phyloP scores from a whole-genome alignment of 805 yeast genomes.

The Pichia cabralensis region DNA sequence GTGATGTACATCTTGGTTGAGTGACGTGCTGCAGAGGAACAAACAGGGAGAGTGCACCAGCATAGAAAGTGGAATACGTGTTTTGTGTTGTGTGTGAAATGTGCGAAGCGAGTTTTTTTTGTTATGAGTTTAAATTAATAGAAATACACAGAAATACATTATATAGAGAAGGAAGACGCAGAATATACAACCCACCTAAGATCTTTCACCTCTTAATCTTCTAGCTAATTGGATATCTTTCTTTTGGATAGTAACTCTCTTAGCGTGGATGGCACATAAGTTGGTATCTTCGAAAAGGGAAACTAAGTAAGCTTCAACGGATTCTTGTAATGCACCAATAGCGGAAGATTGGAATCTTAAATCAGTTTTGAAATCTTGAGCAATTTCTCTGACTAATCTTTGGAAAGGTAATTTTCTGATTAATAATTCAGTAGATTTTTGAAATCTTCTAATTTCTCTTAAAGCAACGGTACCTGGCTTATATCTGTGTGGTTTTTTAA shows the following conservation, averaged over 20 bases:
- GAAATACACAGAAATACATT: background rate
- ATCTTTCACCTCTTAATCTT: constrained; percentile 95
- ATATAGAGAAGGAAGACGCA: background rate
- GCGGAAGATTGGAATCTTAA: constrained; percentile 97
- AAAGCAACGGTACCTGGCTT: constrained; percentile 96
- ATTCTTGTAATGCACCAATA: constrained; percentile 95
- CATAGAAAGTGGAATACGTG: too few species aligned
- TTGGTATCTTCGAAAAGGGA: constrained; percentile 96
- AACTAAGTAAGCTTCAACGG: constrained; percentile 96
- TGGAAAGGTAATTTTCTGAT: constrained; percentile 97
- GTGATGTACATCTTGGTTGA: constrained; percentile 11
- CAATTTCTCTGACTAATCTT: constrained; percentile 91
- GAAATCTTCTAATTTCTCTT: constrained; percentile 96
- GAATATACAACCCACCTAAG: constrained; percentile 31
- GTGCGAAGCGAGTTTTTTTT: too few species aligned
- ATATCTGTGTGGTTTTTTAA: constrained; percentile 90
- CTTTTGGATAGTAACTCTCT: constrained; percentile 98
- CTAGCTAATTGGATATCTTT: constrained; percentile 97
- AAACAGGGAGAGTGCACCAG: background rate
- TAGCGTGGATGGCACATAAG: constrained; percentile 97
- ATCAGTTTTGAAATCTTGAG: constrained; percentile 88
- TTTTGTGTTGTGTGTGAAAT: too few species aligned
- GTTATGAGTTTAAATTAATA: background rate
- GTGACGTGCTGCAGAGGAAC: too few species aligned
- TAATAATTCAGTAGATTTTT: constrained; percentile 88